phyloP scores from a whole-genome alignment of 225 moss, liverwort and hornwort genomes.

The Sphagnum contortum region DNA sequence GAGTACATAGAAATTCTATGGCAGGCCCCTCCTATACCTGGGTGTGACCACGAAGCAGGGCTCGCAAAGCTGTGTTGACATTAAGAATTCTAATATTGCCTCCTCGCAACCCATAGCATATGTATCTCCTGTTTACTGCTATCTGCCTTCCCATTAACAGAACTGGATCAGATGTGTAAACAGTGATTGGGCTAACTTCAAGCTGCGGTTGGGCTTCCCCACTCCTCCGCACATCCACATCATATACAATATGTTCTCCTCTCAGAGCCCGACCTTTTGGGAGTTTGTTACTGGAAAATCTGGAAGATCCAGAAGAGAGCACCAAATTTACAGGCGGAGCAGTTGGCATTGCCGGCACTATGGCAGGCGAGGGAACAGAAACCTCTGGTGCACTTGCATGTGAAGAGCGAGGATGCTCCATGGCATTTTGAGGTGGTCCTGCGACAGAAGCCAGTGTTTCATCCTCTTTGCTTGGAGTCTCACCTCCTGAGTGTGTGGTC shows the following conservation, averaged over 20 bases:
- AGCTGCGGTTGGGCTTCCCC: conserved; percentile 68
- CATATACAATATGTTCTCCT: conserved; percentile 63
- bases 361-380: conserved; percentile 69
- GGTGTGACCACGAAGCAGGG: conserved; percentile 79
- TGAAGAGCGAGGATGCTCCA: conserved; percentile 36
- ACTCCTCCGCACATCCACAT: conserved; percentile 64
- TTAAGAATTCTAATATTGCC: conserved; percentile 83
- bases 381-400: conserved; percentile 45
- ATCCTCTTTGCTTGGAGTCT: conserved; percentile 49
- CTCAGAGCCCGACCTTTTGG: conserved; percentile 56
- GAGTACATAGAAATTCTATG: too few species aligned
- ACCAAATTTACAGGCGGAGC: conserved; percentile 71
- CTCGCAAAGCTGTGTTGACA: conserved; percentile 65
- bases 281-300: conserved; percentile 43
- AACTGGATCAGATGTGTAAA: conserved; percentile 66
- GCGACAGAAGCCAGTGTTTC: conserved; percentile 41
- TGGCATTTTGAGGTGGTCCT: conserved; percentile 43
- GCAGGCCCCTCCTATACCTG: conserved; percentile 30
- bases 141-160: conserved; percentile 80
- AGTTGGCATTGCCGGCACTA: conserved; percentile 65
- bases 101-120: conserved; percentile 79
- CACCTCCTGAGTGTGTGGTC: conserved; percentile 64
- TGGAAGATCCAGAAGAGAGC: conserved; percentile 23
- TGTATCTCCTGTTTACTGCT: conserved; percentile 69
- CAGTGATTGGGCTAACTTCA: conserved; percentile 61